Base-by-base conservation (phyloP, 1,284 basidiomycete species). In the Puccinia brachypodii region DNA sequence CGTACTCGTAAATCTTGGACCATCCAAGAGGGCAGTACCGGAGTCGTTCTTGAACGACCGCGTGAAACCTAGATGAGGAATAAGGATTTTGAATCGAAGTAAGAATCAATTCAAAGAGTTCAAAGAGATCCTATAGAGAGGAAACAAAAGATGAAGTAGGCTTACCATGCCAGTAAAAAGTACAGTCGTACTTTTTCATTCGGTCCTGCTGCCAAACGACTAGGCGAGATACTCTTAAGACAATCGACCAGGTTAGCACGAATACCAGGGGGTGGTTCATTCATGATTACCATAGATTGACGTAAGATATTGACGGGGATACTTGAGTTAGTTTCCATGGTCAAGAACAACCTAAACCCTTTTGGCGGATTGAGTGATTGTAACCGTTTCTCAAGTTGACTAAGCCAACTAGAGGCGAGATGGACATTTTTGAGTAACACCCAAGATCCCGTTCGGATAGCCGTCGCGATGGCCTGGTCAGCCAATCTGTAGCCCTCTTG, bases 291-390 rank as follows among this genome's bases (percentile, higher is more conserved):
- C 58, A 95, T 91, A 28, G 95, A 97, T 87, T 95, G 95, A 22
- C 95, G 92, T 22, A 98, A 90, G 83, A 98, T 95, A 87, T 96
- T 98, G 85, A 96, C 94, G 3, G 96, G 94, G 81, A 98, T 96
- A 47, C 92, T 90, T 38, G 92, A 92, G 85, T 94, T 96, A 28
- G 94, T 93, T 88, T 98, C 96, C 94, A 97, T 95, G 0, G 96
- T 97, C 73, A 98, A 89, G 90, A 98, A 98, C 13, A 98, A 89
- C 33, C 96, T 91, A 93, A 98, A 98, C 76, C 91, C 91, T 86
- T 95, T 90, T 14, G 95, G 93, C 60, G 83, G 66, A 83, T 92
- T 93, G 74, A 98, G 89, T 0, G 92, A 95, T 86, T 97, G 95
- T n/a, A 98, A 88, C 84, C 95, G 94, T 89, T 98, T 98, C 88